Base-by-base conservation (phyloP, 768 basidiomycete species). In the Rhizopogon vulgaris region DNA sequence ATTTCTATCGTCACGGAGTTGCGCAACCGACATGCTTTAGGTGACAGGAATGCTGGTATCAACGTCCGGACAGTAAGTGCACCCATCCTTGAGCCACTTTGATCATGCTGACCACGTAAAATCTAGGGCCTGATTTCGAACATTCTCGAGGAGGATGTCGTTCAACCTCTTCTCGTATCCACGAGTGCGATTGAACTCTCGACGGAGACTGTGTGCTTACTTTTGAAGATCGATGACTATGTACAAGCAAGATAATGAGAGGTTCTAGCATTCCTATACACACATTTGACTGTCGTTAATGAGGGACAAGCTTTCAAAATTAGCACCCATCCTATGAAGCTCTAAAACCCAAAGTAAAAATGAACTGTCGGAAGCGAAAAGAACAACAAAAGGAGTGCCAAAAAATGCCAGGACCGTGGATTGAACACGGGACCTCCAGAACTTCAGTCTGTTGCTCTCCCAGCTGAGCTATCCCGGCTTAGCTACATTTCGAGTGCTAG, bases 1-100 rank as follows among this genome's bases (percentile, higher is more conserved):
- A 97, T 99, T 58, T 86, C 92, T 6, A 98, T 99, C 65, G 94
- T 99, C 50, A 99, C 96, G 25, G 96, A 99, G 65, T 76, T 99
- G 50, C 83, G 96, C 56, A 99, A 99, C 73, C 81, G 94, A 57
- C 96, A 99, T 69, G 94, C 96, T 2, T 76, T 93, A 8, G 96
- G 96, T 32, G 96, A 99, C 60, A 79, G 81, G 56, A 93, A 87
- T 59, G 94, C 96, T 25, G 96, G 96, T 30, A 98, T 99, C 71
- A 99, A 98, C 68, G 94, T 99, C 56, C 85, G 95, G 61, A 98
- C 94, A 77, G 94, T 92, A 61, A 39, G 80, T 66, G 43, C 32
- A 22, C 7, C 15, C 18, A 46, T 4, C 17, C 14, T 34, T 3
- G 22, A n/a, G 32, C 36, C 8, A 9, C 18, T 46, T 22, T 12